Conservation (phyloP, 495 filamentous ascomycete genomes). For the Cercophora samala region DNA sequence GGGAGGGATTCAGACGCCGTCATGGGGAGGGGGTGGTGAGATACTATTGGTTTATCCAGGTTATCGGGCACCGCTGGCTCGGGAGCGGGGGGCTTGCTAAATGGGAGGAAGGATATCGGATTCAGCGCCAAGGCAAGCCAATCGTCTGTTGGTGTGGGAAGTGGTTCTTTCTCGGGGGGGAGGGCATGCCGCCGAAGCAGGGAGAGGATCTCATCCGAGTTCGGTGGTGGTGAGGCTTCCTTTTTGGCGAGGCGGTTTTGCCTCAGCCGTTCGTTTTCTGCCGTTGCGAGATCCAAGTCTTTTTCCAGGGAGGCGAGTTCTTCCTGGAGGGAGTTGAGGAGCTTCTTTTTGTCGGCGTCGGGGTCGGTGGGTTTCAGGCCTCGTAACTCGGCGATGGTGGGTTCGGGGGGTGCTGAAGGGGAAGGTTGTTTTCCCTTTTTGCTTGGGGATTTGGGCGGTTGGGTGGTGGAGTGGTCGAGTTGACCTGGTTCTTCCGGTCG, state of each 20-base stretch:
- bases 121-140: conserved; percentile 43
- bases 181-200: conserved; percentile 39
- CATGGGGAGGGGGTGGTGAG: conserved; percentile 53
- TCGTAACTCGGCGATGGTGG: conserved; percentile 30
- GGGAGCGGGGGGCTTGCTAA: conserved; percentile 34
- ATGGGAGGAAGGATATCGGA: conserved; percentile 50
- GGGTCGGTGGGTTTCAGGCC: conserved; percentile 38
- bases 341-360: conserved; percentile 38
- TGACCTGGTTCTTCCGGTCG: conserved; percentile 1
- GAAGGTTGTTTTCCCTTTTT: neutral
- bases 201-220: conserved; percentile 35
- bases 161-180: conserved; percentile 30
- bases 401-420: neutral
- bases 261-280: conserved; percentile 42
- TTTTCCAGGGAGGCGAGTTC: conserved; percentile 38
- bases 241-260: conserved; percentile 27
- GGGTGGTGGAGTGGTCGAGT: neutral
- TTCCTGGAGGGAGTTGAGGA: conserved; percentile 37
- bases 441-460: neutral
- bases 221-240: conserved; percentile 23
- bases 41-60: conserved; percentile 31
- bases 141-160: conserved; percentile 24
- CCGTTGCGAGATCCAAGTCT: conserved; percentile 36
- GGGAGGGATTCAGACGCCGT: conserved; percentile 51
- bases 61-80: neutral